Conservation (phyloP, 768 basidiomycete genomes). For the Suillus bovinus region DNA sequence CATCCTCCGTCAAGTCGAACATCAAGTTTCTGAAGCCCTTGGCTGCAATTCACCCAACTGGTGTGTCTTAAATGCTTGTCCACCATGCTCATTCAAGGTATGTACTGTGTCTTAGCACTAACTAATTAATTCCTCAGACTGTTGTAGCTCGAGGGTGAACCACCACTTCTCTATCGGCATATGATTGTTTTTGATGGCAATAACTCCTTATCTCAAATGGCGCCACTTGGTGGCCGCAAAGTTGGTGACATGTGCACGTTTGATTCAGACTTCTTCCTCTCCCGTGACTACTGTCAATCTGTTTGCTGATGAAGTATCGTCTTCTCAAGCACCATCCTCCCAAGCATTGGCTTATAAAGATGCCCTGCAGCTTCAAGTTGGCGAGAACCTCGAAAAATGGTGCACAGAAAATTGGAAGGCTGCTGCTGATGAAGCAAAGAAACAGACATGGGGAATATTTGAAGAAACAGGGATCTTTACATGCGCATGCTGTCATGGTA, state of each 20-base stretch:
- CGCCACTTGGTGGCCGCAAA: not conserved
- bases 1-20: slow-evolving; percentile 23
- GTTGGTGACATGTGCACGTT: not conserved
- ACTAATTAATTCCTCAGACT: not conserved
- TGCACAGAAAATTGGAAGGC: slow-evolving; percentile 37
- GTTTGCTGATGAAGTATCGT: not conserved
- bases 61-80: slow-evolving; percentile 33
- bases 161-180: not conserved
- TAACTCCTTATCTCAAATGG: not conserved
- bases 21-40: slow-evolving; percentile 24
- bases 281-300: not conserved
- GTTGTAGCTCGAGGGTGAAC: not conserved
- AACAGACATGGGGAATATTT: slow-evolving; percentile 38
- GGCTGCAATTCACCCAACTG: slow-evolving; percentile 31
- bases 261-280: not conserved
- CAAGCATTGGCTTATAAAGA: not conserved
- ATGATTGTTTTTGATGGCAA: not conserved
- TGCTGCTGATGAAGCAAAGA: slow-evolving; percentile 23
- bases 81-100: slow-evolving; percentile 38
- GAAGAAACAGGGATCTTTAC: slow-evolving; percentile 41
- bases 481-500: slow-evolving; percentile 34
- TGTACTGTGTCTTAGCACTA: not conserved
- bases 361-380: no score
- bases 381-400: not conserved
- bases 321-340: not conserved